Evolutionary conservation across 257 asterid genomes (phyloP), one percentile per base, ranked within the genome.

Genomic region (Thymus mandschuricus): DNA sequence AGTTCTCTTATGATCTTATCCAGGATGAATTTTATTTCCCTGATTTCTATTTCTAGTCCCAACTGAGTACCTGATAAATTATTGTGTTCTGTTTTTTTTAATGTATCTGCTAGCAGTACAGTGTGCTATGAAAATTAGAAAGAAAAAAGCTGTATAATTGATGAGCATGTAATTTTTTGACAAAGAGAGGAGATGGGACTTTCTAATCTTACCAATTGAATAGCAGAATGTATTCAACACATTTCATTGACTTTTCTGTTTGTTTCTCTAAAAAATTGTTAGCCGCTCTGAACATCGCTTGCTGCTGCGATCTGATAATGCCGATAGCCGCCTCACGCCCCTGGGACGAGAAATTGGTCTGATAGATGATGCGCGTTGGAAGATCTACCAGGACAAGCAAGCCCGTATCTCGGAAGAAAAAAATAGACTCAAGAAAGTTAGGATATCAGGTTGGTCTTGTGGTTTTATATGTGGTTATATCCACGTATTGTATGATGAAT

Each of bases 261-360:
- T 49, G 28, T 72, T 6, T 51, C 43, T 33, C 64, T 33, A 34
- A 64, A 12, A 11, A 40, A 9, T 73, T 56, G 78, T 70, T 87
- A 94, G 97, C 81, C 99, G 93, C 75, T 94, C 99, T 35, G 99
- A 94, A 70, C 96, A 91, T 76, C 97, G 97, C 74, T 83, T 94
- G 79, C 93, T 91, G 71, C 85, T 94, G 51, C 89, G 99, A 70
- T 85, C 96, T 73, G 99, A 94, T 82, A 94, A 94, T 76, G 99
- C 97, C 3, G 99, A 94, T 76, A 94, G 97, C 78, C 96, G 99
- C 72, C 97, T 94, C 78, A 91, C 97, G 48, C 97, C 99, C 70
- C 79, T 91, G 70, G 99, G 96, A 60, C 93, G 76, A 79, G 97
- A 94, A 85, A 85, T 94, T 44, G 97, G 97, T 69, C 73, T 94